These are phyloP conservation scores for Candida morakotiae DNA, from an alignment of 805 yeast species.

Conservation along the genomic window DNA sequence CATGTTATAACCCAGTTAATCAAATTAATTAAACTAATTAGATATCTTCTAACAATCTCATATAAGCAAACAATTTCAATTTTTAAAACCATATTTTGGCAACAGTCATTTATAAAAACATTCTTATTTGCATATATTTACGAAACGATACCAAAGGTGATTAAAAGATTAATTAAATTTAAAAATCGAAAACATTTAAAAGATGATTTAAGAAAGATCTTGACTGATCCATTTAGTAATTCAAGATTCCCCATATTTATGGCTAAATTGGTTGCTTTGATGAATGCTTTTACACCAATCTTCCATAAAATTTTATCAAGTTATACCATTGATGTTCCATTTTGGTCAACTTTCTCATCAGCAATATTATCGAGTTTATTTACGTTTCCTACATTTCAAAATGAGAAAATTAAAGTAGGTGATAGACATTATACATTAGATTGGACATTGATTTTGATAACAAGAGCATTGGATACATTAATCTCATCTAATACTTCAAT, in stretches of 20 bases:
- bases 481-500: constrained; percentile 2
- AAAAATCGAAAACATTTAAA: constrained; percentile 6
- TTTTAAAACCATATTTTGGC: constrained; percentile 3
- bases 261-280: constrained; percentile 18
- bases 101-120: constrained; percentile 9
- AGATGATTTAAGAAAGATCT: constrained; percentile 10
- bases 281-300: constrained; percentile 17
- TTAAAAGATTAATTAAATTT: constrained; percentile 9
- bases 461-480: constrained; percentile 25
- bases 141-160: constrained; percentile 20
- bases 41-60: not conserved
- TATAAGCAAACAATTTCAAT: not conserved
- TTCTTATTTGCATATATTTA: constrained; percentile 24
- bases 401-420: constrained; percentile 9
- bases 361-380: constrained; percentile 19
- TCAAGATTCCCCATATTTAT: constrained; percentile 24
- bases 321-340: not conserved
- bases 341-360: constrained; percentile 9
- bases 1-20: too few relatives aligned
- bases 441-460: constrained; percentile 24
- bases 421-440: constrained; percentile 26
- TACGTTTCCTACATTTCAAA: constrained; percentile 24
- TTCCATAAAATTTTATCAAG: constrained; percentile 1
- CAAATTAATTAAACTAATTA: not conserved
- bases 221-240: constrained; percentile 17